phyloP scores from a whole-genome alignment of 306 rosid genomes.

The Gleditsia sinensis region DNA sequence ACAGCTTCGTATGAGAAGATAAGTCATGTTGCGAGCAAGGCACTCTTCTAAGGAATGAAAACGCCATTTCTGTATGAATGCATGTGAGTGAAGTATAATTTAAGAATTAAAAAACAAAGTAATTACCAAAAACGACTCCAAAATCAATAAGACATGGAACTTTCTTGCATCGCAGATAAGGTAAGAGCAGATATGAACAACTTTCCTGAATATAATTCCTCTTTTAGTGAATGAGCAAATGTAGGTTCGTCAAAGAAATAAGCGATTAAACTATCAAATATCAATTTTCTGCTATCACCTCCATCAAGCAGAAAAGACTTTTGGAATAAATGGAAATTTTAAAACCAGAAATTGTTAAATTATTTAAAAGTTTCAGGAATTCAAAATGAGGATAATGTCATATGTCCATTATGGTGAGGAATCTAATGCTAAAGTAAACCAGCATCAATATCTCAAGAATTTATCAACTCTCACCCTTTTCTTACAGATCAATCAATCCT shows the following conservation, averaged over 20 bases:
- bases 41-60: not conserved
- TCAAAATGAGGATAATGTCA: not conserved
- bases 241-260: not conserved
- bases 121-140: not conserved
- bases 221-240: not conserved
- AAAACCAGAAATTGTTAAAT: not conserved
- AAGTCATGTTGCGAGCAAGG: conserved; percentile 4
- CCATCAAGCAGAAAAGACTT: not conserved
- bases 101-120: not conserved
- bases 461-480: not conserved
- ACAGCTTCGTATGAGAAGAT: not conserved
- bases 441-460: not conserved
- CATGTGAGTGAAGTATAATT: not conserved
- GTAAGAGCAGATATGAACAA: not conserved
- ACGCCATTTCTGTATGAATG: not conserved
- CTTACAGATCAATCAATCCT: not conserved
- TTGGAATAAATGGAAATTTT: not conserved
- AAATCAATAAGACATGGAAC: not conserved
- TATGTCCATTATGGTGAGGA: not conserved
- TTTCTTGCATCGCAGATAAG: not conserved
- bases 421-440: not conserved
- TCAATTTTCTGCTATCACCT: not conserved
- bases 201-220: not conserved
- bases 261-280: not conserved
- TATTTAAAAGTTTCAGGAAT: not conserved